Base-by-base conservation (phyloP, 805 yeast species). In the Yamadazyma takamatsuzukensis region DNA sequence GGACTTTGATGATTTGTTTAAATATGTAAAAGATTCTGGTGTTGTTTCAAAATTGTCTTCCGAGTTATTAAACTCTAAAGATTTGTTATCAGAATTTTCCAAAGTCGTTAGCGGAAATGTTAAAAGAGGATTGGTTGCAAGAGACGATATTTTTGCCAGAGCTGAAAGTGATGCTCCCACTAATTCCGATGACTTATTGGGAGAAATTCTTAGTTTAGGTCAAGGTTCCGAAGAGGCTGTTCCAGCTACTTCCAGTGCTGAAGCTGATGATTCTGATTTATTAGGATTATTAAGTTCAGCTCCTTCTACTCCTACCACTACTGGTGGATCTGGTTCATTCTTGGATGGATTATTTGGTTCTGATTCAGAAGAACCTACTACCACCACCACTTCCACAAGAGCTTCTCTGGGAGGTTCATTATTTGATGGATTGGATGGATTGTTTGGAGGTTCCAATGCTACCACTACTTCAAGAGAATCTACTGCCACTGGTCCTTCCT, bases 11-110 rank as follows among this genome's bases (percentile, higher is more conserved):
- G 31, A 42, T 5, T 29, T 59, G 26, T 54, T 44, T 38, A 38
- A 37, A 13, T 38, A 50, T 11, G 43, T 59, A 28, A 56, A 54
- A 35, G 46, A 47, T 27, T 54, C 61, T 21, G 61, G 56, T 15
- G 32, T 51, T 26, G 35, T 40, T 31, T 21, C 37, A 4, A 31
- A 34, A 22, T 34, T 42, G 22, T 31, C 37, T 14, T 18, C 33
- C 12, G 18, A 29, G 9, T 36, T 42, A 11, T 36, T 42, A 29
- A 35, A 21, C 21, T 27, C 41, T 4, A 39, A 41, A 39, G 39
- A 30, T 15, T 45, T 49, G 13, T 27, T 40, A 16, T 32, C 30
- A 5, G 45, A 42, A 25, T 45, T 47, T 25, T 15, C 44, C 16
- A 29, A 37, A 15, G 48, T 37, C 13, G 33, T 40, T 14, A 37